phyloP scores from a whole-genome alignment of 805 yeast genomes.

The Ogataea minuta region DNA sequence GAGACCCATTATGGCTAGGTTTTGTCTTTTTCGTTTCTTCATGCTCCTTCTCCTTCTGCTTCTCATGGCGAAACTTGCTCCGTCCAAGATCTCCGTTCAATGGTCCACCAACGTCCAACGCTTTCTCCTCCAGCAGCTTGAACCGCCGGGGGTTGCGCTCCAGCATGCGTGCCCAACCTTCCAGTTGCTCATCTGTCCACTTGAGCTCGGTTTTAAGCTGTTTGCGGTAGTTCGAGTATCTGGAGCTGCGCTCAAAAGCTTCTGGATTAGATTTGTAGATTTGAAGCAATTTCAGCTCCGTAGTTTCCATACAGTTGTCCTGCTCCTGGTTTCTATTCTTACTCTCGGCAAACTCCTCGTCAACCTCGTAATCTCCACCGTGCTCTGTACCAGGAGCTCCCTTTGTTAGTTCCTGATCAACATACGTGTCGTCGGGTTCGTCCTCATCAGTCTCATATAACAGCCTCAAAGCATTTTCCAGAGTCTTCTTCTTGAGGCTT shows the following conservation, averaged over 20 bases:
- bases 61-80: conserved; percentile 10
- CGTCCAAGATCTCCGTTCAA: conserved; percentile 22
- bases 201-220: conserved; percentile 49
- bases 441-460: conserved; percentile 78
- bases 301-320: conserved; percentile 37
- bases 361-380: conserved; percentile 35
- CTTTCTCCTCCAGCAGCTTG: conserved; percentile 58
- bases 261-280: conserved; percentile 50
- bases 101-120: conserved; percentile 43
- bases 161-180: conserved; percentile 87
- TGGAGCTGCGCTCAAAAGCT: conserved; percentile 44
- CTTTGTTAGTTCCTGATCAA: conserved; percentile 48
- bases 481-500: conserved; percentile 55
- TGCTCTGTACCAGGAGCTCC: conserved; percentile 12
- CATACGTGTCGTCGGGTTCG: conserved; percentile 79
- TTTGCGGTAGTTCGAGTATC: conserved; percentile 49
- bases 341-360: conserved; percentile 18
- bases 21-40: background rate
- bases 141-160: conserved; percentile 62
- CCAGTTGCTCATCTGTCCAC: conserved; percentile 90
- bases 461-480: conserved; percentile 54
- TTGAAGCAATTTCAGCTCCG: conserved; percentile 57
- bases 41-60: conserved; percentile 11
- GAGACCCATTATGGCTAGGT: conserved; percentile 21
- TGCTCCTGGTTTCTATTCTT: conserved; percentile 14